phyloP scores from a whole-genome alignment of 176 grass and related monocot genomes.

The Bonia amplexicaulis region DNA sequence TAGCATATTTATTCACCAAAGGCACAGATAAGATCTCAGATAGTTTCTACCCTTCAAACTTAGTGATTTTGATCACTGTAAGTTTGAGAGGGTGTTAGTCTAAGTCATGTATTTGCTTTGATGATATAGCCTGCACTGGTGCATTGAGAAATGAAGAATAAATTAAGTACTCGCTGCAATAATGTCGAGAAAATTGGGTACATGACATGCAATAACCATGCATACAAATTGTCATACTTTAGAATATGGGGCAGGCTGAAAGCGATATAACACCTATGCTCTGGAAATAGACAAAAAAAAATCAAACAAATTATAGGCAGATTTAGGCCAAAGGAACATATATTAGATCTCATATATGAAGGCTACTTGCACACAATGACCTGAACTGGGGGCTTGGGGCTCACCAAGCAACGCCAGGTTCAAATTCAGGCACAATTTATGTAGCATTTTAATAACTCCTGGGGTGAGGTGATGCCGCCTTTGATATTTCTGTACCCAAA shows the following conservation, averaged over 20 bases:
- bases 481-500: neutral
- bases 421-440: conserved; percentile 23
- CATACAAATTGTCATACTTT: neutral
- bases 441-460: conserved; percentile 13
- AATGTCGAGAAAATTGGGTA: neutral
- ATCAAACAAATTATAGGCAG: neutral
- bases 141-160: neutral
- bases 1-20: too few relatives aligned
- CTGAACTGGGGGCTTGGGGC: neutral
- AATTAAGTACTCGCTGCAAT: neutral
- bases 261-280: neutral
- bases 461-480: neutral
- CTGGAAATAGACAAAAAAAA: neutral
- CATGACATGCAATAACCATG: neutral
- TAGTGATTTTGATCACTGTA: too few relatives aligned
- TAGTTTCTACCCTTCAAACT: too few relatives aligned
- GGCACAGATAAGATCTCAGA: too few relatives aligned
- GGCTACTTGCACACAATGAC: neutral
- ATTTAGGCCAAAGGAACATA: neutral
- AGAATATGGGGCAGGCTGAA: neutral
- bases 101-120: too few relatives aligned
- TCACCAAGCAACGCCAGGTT: conserved; percentile 3
- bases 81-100: too few relatives aligned
- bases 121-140: neutral
- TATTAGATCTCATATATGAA: conserved; percentile 19